Conservation (phyloP, 148 eudicot genomes). For the Vaccinium vitisidaea region DNA sequence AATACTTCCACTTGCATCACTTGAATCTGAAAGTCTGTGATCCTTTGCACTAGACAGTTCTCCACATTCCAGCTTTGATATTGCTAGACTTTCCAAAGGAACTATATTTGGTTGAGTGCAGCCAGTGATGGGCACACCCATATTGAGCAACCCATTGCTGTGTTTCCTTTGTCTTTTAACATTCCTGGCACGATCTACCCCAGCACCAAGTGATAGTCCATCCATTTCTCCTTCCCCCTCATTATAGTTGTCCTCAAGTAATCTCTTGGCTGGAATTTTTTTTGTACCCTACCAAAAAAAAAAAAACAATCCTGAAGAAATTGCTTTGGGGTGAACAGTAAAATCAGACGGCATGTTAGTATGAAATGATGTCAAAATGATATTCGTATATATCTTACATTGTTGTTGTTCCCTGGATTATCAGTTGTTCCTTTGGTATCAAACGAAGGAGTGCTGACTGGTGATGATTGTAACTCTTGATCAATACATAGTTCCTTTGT, state of each 20-base stretch:
- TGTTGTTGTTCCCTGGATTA: constrained; percentile 30
- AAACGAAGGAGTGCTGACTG: constrained; percentile 48
- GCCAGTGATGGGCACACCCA: constrained; percentile 13
- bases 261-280: constrained; percentile 26
- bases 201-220: not conserved
- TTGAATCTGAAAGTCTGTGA: constrained; percentile 18
- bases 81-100: constrained; percentile 7
- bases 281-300: constrained; percentile 20
- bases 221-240: constrained; percentile 16
- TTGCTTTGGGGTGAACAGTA: not conserved
- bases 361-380: not conserved
- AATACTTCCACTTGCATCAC: constrained; percentile 24
- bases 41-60: constrained; percentile 20
- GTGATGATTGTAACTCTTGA: constrained; percentile 44
- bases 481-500: constrained; percentile 36
- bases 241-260: constrained; percentile 26
- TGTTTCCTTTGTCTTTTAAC: constrained; percentile 55
- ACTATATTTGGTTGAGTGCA: constrained; percentile 19
- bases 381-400: constrained; percentile 31
- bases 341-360: not conserved
- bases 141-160: constrained; percentile 19
- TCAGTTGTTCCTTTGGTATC: constrained; percentile 22
- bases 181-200: constrained; percentile 21
- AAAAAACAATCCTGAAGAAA: not conserved
- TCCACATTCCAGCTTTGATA: constrained; percentile 26